Evolutionary conservation across 805 yeast genomes (phyloP).

Genomic region (Yarrowia sp.): DNA sequence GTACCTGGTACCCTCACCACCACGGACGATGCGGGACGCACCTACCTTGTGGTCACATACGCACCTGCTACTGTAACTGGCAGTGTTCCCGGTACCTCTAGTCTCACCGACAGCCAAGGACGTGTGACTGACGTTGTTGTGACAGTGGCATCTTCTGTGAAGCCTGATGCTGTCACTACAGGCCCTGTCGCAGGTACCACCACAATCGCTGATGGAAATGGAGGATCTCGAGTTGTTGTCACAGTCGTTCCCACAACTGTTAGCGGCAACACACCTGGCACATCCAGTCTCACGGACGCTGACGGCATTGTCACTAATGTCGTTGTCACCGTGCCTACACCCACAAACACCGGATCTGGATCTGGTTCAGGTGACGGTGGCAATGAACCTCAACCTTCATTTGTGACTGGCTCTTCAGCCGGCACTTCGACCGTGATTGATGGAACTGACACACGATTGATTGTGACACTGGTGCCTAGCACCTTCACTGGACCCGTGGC

Average conservation of each 20-base stretch:
- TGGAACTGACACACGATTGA: not conserved
- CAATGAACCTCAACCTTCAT: not conserved
- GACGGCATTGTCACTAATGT: not conserved
- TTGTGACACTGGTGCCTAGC: not conserved
- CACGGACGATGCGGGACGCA: not conserved
- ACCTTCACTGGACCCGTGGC: slow-evolving; percentile 3
- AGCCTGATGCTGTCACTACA: too few relatives aligned
- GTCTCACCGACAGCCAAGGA: too few relatives aligned
- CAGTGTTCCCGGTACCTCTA: too few relatives aligned
- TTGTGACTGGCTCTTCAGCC: not conserved
- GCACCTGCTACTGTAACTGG: not conserved
- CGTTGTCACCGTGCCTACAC: not conserved
- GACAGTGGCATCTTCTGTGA: too few relatives aligned
- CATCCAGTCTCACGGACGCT: not conserved
- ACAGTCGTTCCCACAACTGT: too few relatives aligned
- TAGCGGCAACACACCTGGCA: too few relatives aligned
- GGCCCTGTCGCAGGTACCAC: too few relatives aligned
- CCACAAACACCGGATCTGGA: not conserved
- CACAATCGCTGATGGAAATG: too few relatives aligned
- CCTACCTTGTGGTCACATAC: not conserved
- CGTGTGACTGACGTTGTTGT: too few relatives aligned
- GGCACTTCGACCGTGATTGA: not conserved
- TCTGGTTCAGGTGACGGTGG: not conserved
- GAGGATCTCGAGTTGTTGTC: too few relatives aligned
- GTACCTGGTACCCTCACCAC: not conserved